phyloP scores from a whole-genome alignment of 805 yeast species.

The Metschnikowia vanudenii region DNA sequence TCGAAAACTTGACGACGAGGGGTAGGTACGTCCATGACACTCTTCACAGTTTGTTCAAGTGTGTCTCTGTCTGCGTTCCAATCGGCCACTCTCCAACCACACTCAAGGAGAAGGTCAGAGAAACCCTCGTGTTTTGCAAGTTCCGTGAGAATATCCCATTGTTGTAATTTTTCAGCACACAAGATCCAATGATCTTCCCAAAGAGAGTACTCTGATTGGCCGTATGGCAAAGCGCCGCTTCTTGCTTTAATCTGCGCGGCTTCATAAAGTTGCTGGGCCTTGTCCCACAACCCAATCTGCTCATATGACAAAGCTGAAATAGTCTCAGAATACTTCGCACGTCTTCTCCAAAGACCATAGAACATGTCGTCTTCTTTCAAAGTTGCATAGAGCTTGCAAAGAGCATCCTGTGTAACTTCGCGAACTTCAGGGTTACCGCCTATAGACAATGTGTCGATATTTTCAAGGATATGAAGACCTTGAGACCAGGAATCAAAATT shows the following conservation, averaged over 20 bases:
- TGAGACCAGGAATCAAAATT: constrained; percentile 91
- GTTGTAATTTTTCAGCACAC: constrained; percentile 95
- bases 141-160: constrained; percentile 96
- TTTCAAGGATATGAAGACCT: constrained; percentile 80
- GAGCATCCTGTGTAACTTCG: constrained; percentile 86
- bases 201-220: constrained; percentile 89
- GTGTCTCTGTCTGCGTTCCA: constrained; percentile 97
- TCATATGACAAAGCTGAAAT: constrained; percentile 91
- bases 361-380: constrained; percentile 95
- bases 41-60: constrained; percentile 87
- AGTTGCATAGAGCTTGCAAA: constrained; percentile 83
- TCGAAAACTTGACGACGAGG: constrained; percentile 95
- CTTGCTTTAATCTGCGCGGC: constrained; percentile 96
- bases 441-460: constrained; percentile 53
- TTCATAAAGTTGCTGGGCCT: constrained; percentile 91
- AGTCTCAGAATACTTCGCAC: constrained; percentile 92
- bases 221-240: constrained; percentile 90
- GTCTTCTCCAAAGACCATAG: constrained; percentile 95
- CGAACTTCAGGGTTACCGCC: constrained; percentile 71
- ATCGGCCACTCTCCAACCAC: constrained; percentile 99
- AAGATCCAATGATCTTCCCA: constrained; percentile 99
- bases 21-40: constrained; percentile 98
- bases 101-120: constrained; percentile 90
- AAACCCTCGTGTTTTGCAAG: constrained; percentile 97
- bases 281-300: constrained; percentile 92